Evolutionary conservation across 2,329 filamentous ascomycete species (phyloP), one percentile per base, ranked within the genome.

Genomic region (Pyrenophora teres): DNA sequence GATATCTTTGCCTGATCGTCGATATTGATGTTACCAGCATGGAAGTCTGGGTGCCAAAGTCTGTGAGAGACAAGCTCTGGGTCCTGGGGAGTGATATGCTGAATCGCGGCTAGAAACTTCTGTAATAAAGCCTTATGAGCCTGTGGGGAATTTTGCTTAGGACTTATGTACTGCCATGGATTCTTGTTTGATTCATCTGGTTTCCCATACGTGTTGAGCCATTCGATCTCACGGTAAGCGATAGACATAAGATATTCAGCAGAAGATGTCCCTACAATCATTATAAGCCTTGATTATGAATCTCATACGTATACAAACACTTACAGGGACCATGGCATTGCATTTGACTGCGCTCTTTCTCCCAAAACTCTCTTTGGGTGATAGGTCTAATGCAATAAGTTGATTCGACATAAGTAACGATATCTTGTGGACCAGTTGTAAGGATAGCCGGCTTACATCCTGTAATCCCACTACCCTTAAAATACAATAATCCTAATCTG

Each of bases 211-310:
- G 57, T 40, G 35, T 58, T 60, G n/a, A 74, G 62, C 60, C 68
- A 73, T 12, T 66, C 55, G 19, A 70, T 68, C 55, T 75, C 72
- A 50, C 69, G 66, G 25, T 56, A 44, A 50, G 66, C 71, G 40
- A 74, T 50, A 31, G 73, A 62, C 40, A 63, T 23, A 8, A 66
- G 51, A 40, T 68, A 68, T 35, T 63, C 53, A 50, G 30, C 38
- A 31, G 63, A 46, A 52, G 63, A 62, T 52, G 32, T 51, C 63
- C 65, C 65, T 69, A 46, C 2, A 47, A 47, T 39, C 13, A 46
- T 35, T 49, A 6, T 56, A 18, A 60, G 52, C 48, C 27, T 41
- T 46, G 3, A 40, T 21, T 8, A 37, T 15, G 51, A n/a, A 13
- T 47, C 31, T 42, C 3, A 40, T 27, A 36, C 23, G 12, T 27